Evolutionary conservation across 2,329 filamentous ascomycete genomes (phyloP), one percentile per base, ranked within the genome.

Genomic region (Hypoxylon sp.): DNA sequence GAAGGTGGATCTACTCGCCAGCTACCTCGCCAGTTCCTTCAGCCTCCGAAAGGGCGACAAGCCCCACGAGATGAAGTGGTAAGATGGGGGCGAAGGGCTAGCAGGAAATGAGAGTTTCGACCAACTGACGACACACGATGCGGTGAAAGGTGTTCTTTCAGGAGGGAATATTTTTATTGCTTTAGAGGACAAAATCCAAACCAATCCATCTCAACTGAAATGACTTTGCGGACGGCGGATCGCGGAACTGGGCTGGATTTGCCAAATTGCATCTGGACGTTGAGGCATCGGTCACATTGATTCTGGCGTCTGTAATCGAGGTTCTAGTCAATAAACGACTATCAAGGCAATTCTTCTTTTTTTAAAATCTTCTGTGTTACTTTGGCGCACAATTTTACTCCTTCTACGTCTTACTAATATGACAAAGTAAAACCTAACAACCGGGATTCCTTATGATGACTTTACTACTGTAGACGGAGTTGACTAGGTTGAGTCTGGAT

Each of bases 11-110:
- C 82, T 93, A 79, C 89, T 99, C 70, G 79, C 86, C 75, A 90
- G 88, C 81, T 99, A 99, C 87, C 90, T 99, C 70, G 84, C 84
- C 74, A 90, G 88, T 78, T 91, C 88, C 75, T 99, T 99, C 90
- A 95, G 90, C 87, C 88, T 99, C 79, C 90, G 93, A 82, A 97
- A 92, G 84, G 94, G 94, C 74, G 93, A 99, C 86, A 92, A 93
- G 88, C 94, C 94, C 80, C 94, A 99, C 83, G 90, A 96, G 87
- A 97, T 99, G 94, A 90, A 90, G 81, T 99, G 93, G 87, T 99
- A 97, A 80, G 86, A 55, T 25, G 27, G 17, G 37, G 57, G 40
- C 27, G 46, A 17, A 29, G 38, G 32, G 20, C 48, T 35, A 26
- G 23, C 51, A 48, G 50, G 50, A 43, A 59, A 60, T 51, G 12